phyloP scores from a whole-genome alignment of 352 stramenopile genomes.

The Phytophthora palmivora region DNA sequence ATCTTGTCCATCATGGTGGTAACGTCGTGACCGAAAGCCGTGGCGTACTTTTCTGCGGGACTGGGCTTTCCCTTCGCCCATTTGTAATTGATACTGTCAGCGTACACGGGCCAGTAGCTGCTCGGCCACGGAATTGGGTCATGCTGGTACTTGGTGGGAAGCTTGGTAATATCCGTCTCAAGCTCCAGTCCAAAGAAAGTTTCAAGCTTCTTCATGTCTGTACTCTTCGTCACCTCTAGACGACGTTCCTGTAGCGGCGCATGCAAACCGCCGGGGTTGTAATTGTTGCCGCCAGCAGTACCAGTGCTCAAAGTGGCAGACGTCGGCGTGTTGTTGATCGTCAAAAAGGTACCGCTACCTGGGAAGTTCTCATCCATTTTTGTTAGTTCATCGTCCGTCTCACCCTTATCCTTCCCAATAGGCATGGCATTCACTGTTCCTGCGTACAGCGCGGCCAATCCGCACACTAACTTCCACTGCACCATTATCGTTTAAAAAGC shows the following conservation, averaged over 20 bases:
- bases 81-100: conserved; percentile 69
- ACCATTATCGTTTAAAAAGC: conserved; percentile 36
- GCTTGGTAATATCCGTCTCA: conserved; percentile 58
- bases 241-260: conserved; percentile 10
- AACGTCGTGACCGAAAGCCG: conserved; percentile 52
- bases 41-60: conserved; percentile 61
- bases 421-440: conserved; percentile 21
- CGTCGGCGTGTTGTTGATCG: conserved; percentile 10
- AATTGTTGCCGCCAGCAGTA: conserved; percentile 6
- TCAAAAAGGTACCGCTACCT: conserved; percentile 31
- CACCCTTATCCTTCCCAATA: conserved; percentile 33
- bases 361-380: conserved; percentile 43
- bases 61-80: conserved; percentile 49
- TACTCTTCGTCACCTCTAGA: conserved; percentile 48
- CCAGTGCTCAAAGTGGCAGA: conserved; percentile 33
- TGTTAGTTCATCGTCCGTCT: conserved; percentile 35
- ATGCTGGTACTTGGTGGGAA: conserved; percentile 50
- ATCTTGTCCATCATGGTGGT: conserved; percentile 51
- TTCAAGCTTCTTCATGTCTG: conserved; percentile 60
- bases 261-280: conserved; percentile 23
- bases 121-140: conserved; percentile 64
- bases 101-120: conserved; percentile 75
- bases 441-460: conserved; percentile 26
- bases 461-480: conserved; percentile 39
- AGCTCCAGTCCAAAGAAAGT: conserved; percentile 53